Evolutionary conservation across 257 asterid genomes (phyloP).

Genomic region (Forsythia viridissima): DNA sequence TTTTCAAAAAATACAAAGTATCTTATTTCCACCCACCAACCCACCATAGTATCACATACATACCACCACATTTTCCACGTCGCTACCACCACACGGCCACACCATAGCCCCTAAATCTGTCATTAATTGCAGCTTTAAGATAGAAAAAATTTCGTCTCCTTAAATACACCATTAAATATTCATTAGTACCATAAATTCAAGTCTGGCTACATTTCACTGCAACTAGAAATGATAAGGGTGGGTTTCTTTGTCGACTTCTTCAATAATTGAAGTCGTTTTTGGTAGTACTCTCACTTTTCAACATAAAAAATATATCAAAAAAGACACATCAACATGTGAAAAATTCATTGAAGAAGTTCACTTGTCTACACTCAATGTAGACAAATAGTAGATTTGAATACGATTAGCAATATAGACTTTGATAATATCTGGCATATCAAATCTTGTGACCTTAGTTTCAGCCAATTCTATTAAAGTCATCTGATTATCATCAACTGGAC

Average conservation of each 20-base stretch:
- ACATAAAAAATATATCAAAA: neutral
- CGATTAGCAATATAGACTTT: conserved; percentile 72
- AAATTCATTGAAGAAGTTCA: conserved; percentile 5
- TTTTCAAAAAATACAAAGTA: too few relatives aligned
- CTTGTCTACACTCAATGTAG: conserved; percentile 74
- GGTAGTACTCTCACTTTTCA: conserved; percentile 70
- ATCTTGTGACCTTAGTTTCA: conserved; percentile 16
- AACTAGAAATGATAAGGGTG: conserved; percentile 13
- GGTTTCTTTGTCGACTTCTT: conserved; percentile 61
- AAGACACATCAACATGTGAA: too few relatives aligned
- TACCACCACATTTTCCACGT: too few relatives aligned
- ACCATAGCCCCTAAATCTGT: too few relatives aligned
- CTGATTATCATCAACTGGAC: neutral
- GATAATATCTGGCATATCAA: conserved; percentile 50
- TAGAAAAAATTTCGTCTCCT: too few relatives aligned
- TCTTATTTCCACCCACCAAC: too few relatives aligned
- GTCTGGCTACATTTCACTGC: conserved; percentile 54
- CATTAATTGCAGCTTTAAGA: too few relatives aligned
- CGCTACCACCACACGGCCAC: too few relatives aligned
- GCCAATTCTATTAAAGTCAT: conserved; percentile 13
- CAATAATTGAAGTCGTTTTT: conserved; percentile 63
- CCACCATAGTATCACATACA: too few relatives aligned
- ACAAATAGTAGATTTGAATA: conserved; percentile 73
- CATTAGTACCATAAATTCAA: conserved; percentile 63
- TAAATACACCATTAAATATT: too few relatives aligned